Evolutionary conservation across 495 filamentous ascomycete species (phyloP).

Genomic region (Penicillium flavigenum): DNA sequence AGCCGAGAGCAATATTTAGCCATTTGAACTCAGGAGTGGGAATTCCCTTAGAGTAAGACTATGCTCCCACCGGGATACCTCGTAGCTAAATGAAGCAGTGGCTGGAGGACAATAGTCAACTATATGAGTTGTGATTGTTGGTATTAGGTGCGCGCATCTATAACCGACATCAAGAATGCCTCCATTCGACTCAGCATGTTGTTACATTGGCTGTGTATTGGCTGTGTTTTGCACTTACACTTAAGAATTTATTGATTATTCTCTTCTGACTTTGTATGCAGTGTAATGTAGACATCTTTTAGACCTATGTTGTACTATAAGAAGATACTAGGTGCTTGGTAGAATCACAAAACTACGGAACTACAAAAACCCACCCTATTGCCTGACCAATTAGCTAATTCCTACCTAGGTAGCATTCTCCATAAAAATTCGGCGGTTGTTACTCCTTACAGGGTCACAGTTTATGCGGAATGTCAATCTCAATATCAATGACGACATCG

Average conservation of each 20-base stretch:
- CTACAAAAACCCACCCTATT: background rate
- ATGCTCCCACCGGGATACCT: no score
- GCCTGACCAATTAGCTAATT: background rate
- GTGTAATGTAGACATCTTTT: background rate
- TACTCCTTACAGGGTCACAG: background rate
- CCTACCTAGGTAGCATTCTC: background rate
- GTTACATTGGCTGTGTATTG: background rate
- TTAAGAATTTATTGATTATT: no score
- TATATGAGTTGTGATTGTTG: no score
- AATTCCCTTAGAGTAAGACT: no score
- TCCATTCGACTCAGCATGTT: background rate
- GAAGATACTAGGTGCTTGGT: background rate
- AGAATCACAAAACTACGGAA: background rate
- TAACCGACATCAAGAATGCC: no score
- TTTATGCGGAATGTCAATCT: background rate
- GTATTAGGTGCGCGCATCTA: no score
- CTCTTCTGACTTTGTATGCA: background rate
- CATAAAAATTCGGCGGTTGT: background rate
- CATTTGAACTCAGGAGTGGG: no score
- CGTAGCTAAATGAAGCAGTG: no score
- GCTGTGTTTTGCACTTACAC: no score
- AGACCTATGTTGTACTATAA: no score
- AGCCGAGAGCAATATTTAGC: no score
- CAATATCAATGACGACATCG: slow-evolving; percentile 2
- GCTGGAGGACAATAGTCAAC: no score